Evolutionary conservation across 192 early-diverging fungal species (phyloP), one percentile per base, ranked within the genome.

Genomic region (Entomortierella lignicola): DNA sequence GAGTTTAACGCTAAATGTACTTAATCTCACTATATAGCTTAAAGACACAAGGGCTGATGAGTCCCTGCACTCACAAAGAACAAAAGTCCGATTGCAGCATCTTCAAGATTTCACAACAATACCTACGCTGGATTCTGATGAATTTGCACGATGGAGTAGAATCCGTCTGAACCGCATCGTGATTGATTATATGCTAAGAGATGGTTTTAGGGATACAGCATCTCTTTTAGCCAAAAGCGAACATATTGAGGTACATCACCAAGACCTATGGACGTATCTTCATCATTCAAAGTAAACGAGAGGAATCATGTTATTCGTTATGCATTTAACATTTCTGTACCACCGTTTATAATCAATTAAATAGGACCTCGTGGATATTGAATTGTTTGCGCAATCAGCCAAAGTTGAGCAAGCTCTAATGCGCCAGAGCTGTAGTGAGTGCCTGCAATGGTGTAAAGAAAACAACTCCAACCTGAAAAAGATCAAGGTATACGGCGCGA

Each of bases 111-210:
- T 99, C 15, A 85, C 87, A 32, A 51, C 65, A 31, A 91, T 98
- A 29, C 69, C 82, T 6, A 86, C 86, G 0, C 64, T 89, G 0
- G 86, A 94, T 26, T 85, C 91, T 39, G 87, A 89, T 15, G 95
- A 87, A 63, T 98, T 92, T 77, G 85, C 85, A 29, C 83, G 88
- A 55, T 99, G 98, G 98, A 92, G 91, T 61, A 89, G 93, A 48
- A 88, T 89, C 7, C 89, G 97, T 12, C 81, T 99, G 26, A 91
- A 97, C 80, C 88, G 96, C 18, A 86, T 99, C 29, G 81, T 99
- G 63, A 93, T 96, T 2, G 98, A 99, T 79, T 99, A 97, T 80
- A 90, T 99, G 92, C 85, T 98, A 27, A 86, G 98, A 62, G 91
- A 91, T 29, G 96, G 96, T 8, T 93, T 90, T 54, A 87, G 86